A percentile compares a stretch with the other conserved stretches of the same genome.
Conservation (phyloP, 106 monocot genomes). For the Triglochin maritima region DNA sequence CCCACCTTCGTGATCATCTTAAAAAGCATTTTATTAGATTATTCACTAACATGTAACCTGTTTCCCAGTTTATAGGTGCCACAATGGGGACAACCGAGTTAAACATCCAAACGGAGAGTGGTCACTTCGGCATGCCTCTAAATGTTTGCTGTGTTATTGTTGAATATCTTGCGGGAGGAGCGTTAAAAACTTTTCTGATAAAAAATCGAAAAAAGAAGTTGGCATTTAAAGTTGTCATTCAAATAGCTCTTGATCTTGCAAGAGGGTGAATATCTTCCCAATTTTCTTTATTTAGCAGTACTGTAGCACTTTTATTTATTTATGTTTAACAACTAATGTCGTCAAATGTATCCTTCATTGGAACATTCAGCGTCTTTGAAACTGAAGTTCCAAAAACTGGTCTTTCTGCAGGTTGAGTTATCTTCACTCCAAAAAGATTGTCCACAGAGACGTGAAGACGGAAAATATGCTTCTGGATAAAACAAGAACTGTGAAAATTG, state of each 20-base stretch:
- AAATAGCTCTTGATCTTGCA: constrained; percentile 31
- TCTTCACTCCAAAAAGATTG: constrained; percentile 50
- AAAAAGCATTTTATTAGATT: too few relatives aligned
- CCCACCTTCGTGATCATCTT: too few relatives aligned
- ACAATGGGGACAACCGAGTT: constrained; percentile 24
- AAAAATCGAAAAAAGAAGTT: constrained; percentile 28
- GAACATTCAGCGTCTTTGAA: background rate
- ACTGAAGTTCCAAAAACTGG: background rate
- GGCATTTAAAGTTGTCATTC: constrained; percentile 31
- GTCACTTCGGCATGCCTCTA: constrained; percentile 22
- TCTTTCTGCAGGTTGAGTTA: constrained; percentile 30
- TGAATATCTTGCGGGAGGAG: constrained; percentile 31
- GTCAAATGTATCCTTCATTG: too few relatives aligned
- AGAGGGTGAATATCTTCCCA: constrained; percentile 24
- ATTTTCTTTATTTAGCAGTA: background rate
- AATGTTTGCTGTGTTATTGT: constrained; percentile 35
- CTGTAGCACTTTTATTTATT: too few relatives aligned
- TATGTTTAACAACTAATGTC: too few relatives aligned
- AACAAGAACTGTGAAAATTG: constrained; percentile 35
- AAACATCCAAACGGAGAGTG: constrained; percentile 30
- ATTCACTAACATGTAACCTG: too few relatives aligned
- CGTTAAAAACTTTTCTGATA: constrained; percentile 31
- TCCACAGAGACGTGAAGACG: constrained; percentile 55
- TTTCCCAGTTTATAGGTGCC: constrained; percentile 32
- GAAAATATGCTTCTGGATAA: constrained; percentile 58